Evolutionary conservation across 192 early-diverging fungal species (phyloP), one percentile per base, ranked within the genome.

Genomic region (Kickxella alabastrina): DNA sequence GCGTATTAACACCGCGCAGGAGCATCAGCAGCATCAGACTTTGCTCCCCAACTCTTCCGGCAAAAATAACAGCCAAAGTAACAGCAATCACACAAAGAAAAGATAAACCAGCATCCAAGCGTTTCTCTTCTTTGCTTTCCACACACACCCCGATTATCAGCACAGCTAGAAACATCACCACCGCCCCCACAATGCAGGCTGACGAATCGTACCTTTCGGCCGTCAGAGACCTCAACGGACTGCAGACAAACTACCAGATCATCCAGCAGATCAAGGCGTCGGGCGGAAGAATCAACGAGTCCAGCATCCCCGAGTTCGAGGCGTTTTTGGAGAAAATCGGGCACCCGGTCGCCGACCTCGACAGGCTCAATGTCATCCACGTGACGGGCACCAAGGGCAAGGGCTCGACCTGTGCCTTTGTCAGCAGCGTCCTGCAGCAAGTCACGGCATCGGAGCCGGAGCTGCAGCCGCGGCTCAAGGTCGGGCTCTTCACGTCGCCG

Each of bases 401-500:
- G 46, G 90, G 90, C 21, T 90, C 88, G 7, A 85, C 94, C 0
- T 84, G 83, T 27, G 90, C 91, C 0, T 83, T 97, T 22, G 79
- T 83, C 12, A 85, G 88, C 40, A 86, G 92, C 15, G 86, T 96
- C 22, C 65, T 97, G 36, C 71, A 80, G 13, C 67, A 80, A 28
- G 58, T 62, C 2, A 40, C 57, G 6, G 42, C 15, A 13, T 37
- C 43, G 18, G 17, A 19, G 12, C 25, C 13, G 45, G n/a, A n/a
- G n/a, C n/a, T n/a, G n/a, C n/a, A n/a, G n/a, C n/a, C n/a, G n/a
- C n/a, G n/a, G n/a, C 48, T 83, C 37, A 53, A 60, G 19, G 78
- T 82, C 48, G 95, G 96, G 21, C 67, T 95, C 32, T 99, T 83
- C 60, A 93, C 93, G 14, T 95, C 92, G 3, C 96, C 96, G 8